Conservation (phyloP, 805 yeast genomes). For the Isabelozyma heimii region DNA sequence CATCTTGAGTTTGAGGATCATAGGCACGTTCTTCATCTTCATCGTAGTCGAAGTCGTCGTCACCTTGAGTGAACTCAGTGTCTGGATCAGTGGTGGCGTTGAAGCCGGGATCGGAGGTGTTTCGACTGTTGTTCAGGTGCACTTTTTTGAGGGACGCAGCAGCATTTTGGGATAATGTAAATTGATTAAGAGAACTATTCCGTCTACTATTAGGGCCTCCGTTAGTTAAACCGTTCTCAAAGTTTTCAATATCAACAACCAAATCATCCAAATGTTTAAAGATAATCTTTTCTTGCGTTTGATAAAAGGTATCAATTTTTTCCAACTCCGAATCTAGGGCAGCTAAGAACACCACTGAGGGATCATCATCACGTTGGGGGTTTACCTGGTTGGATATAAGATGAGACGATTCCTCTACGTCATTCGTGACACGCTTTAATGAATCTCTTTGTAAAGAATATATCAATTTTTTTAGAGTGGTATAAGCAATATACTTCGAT, state of each 20-base stretch:
- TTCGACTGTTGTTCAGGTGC: constrained; percentile 3
- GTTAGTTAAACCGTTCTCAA: constrained; percentile 37
- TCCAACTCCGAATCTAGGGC: constrained; percentile 76
- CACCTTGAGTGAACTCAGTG: constrained; percentile 30
- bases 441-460: constrained; percentile 76
- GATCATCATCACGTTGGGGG: constrained; percentile 39
- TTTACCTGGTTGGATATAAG: constrained; percentile 27
- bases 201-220: constrained; percentile 2
- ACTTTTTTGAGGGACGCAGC: neutral
- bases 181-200: constrained; percentile 1
- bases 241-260: constrained; percentile 60
- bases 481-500: constrained; percentile 84
- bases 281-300: constrained; percentile 59
- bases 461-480: constrained; percentile 79
- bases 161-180: neutral
- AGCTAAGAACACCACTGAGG: constrained; percentile 56
- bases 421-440: constrained; percentile 20
- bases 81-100: constrained; percentile 26
- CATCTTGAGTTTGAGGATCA: neutral
- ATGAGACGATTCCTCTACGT: constrained; percentile 26
- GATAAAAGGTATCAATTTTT: constrained; percentile 76
- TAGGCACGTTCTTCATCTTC: constrained; percentile 20
- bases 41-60: constrained; percentile 31
- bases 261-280: constrained; percentile 54
- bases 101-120: constrained; percentile 9